Percentiles rank a stretch among this genome's conserved stretches.
phyloP scores from a whole-genome alignment of 2,329 filamentous ascomycete genomes.

The Monascus ruber region DNA sequence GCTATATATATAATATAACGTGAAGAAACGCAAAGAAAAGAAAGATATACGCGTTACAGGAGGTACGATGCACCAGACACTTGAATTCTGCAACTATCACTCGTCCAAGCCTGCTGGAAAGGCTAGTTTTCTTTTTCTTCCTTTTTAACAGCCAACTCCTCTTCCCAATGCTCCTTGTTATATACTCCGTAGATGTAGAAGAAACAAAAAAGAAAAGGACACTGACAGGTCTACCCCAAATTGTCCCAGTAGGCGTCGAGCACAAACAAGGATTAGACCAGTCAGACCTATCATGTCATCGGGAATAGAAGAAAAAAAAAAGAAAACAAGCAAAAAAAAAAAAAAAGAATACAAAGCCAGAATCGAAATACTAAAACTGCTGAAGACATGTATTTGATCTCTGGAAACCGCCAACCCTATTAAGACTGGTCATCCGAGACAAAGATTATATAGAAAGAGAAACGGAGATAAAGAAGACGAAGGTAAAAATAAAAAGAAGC shows the following conservation, averaged over 20 bases:
- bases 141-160: no score
- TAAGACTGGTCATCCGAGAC: constrained; percentile 3
- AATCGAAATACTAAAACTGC: not conserved
- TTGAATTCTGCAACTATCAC: no score
- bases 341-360: constrained; percentile 1
- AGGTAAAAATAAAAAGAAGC: constrained; percentile 1
- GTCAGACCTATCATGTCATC: constrained; percentile 1
- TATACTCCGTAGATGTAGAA: no score
- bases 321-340: constrained; percentile 2
- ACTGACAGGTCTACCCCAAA: no score
- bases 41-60: no score
- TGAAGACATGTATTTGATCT: not conserved
- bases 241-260: constrained; percentile 12
- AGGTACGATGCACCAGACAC: no score
- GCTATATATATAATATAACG: no score
- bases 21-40: no score
- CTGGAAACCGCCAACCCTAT: not conserved
- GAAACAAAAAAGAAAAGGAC: no score
- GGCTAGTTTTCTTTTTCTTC: no score
- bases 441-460: constrained; percentile 3
- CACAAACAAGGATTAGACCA: constrained; percentile 4
- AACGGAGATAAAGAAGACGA: constrained; percentile 5
- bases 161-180: no score
- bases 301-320: not conserved
- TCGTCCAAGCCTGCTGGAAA: no score